Evolutionary conservation across 176 grass and related monocot genomes (phyloP).

Genomic region (Triticum dicoccoides): DNA sequence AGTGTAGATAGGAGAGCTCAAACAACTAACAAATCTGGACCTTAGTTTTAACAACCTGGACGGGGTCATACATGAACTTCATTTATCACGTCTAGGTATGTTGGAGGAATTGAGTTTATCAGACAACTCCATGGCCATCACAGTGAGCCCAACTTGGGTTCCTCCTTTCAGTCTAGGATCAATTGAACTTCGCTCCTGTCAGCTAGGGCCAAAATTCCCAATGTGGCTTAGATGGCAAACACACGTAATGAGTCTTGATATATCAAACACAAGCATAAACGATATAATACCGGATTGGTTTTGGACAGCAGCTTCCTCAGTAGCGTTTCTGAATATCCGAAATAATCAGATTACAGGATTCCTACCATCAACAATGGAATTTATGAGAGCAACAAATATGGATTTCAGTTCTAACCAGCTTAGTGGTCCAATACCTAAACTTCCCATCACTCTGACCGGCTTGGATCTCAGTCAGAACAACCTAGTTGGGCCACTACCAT

Average conservation of each 20-base stretch:
- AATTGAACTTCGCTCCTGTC: not conserved
- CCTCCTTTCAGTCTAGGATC: not conserved
- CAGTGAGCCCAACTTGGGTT: not conserved
- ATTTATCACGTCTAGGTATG: constrained; percentile 13
- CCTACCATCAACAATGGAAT: too few species aligned
- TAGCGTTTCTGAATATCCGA: too few species aligned
- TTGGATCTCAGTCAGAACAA: not conserved
- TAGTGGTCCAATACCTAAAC: constrained; percentile 17
- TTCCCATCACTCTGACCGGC: not conserved
- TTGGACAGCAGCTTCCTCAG: not conserved
- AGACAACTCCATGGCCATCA: not conserved
- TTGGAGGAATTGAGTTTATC: too few species aligned
- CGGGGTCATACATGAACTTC: not conserved
- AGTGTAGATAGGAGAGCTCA: not conserved
- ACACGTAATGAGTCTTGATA: rapidly evolving
- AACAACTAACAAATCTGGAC: rapidly evolving
- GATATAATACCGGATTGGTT: not conserved
- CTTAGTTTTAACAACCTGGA: not conserved
- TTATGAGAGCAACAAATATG: too few species aligned
- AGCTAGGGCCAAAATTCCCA: not conserved
- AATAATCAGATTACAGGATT: too few species aligned
- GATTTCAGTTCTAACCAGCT: constrained; percentile 33
- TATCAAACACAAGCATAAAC: not conserved
- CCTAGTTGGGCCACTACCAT: not conserved
- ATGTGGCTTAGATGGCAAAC: not conserved